phyloP scores from a whole-genome alignment of 2,329 filamentous ascomycete species.

The Phyllosticta capitalensis region DNA sequence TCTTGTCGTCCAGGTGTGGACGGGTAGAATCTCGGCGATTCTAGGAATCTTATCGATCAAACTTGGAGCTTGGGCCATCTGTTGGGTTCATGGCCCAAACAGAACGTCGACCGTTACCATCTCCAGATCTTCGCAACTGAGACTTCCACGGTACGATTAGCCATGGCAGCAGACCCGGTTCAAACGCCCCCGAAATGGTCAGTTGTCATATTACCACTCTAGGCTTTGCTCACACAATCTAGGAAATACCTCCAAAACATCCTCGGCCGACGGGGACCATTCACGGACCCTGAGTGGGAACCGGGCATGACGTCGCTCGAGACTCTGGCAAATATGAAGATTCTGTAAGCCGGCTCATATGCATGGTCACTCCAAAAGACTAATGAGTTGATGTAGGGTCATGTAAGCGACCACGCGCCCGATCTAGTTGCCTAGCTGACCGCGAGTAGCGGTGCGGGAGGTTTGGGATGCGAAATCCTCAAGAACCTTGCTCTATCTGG shows the following conservation, averaged over 20 bases:
- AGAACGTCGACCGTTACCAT: conserved; percentile 18
- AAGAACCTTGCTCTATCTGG: conserved; percentile 93
- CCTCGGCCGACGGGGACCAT: conserved; percentile 67
- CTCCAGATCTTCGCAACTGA: conserved; percentile 11
- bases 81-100: not conserved
- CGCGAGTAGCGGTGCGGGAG: conserved; percentile 69
- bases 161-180: conserved; percentile 19
- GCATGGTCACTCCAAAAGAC: not conserved
- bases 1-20: too few relatives aligned
- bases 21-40: not conserved
- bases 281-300: conserved; percentile 55
- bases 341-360: conserved; percentile 51
- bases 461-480: conserved; percentile 89
- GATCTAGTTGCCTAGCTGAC: conserved; percentile 26
- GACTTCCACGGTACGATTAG: conserved; percentile 3
- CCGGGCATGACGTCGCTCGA: conserved; percentile 42
- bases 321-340: conserved; percentile 29
- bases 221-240: not conserved
- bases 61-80: conserved; percentile 5
- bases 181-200: conserved; percentile 12
- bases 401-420: conserved; percentile 24
- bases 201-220: not conserved
- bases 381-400: conserved; percentile 18
- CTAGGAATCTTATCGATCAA: conserved; percentile 7
- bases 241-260: conserved; percentile 82